Base-by-base conservation (phyloP, 306 rosid species). In the Medicago arabica region DNA sequence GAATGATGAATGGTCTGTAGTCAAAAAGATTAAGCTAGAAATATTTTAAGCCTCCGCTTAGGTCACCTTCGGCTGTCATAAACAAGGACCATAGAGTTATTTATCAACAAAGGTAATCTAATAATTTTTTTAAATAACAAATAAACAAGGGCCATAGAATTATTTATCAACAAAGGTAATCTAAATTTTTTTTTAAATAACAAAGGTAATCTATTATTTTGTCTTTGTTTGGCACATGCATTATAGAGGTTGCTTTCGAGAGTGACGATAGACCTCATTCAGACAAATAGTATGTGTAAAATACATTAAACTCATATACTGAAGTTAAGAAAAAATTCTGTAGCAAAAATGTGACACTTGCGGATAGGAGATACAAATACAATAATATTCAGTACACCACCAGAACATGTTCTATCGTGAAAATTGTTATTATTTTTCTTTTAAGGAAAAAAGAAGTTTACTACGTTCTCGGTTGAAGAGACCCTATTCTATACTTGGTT, bases 1-100 rank as follows among this genome's bases (percentile, higher is more conserved):
- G 10, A 53, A 53, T 16, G 58, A 7, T 51, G 58, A 51, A 16
- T 51, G 69, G 36, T 36, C 25, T 36, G 15, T 36, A 18, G 18
- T 63, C 47, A 53, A 53, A 53, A 53, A 53, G 58, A 61, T 34
- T 61, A 61, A 63, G 16, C 49, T 23, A 17, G 25, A 39, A 25
- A n/a, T 16, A 31, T 49, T 43, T 3, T 40, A 54, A 64, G 41
- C 21, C 19, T 76, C n/a, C 12, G 8, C 62, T 54, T 23, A n/a
- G 43, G 70, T 25, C 28, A 17, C 75, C 36, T 39, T 16, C 53
- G 54, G 70, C 70, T 61, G 16, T 34, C 60, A 43, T 16, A 62
- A 72, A 38, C 28, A 25, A 46, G 36, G 40, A 28, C 49, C 41
- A 9, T 58, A 1, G 58, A 62, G 40, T 50, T 67, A 49, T 49